These are phyloP conservation scores for Ustilago curta DNA, from an alignment of 1,284 basidiomycete genomes.

Conservation along the genomic window DNA sequence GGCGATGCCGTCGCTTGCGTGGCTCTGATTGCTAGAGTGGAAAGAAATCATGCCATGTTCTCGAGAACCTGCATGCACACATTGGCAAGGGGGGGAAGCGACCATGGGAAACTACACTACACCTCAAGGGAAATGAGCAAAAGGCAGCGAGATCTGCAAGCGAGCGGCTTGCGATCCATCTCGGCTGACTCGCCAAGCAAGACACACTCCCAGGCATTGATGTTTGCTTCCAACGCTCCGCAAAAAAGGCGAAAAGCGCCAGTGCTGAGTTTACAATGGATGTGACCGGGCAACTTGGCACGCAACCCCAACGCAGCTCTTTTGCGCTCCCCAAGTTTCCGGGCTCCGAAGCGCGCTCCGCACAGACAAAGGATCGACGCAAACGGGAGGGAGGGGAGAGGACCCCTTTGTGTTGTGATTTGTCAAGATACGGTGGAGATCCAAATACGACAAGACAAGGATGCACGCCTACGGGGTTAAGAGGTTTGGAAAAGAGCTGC, in stretches of 20 bases:
- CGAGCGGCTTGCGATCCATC: slow-evolving; percentile 30
- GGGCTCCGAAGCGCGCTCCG: slow-evolving; percentile 9
- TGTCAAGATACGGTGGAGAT: neutral
- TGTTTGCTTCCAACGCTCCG: too few relatives aligned
- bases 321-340: neutral
- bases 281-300: neutral
- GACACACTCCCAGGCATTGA: neutral
- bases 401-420: neutral
- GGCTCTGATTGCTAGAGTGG: neutral
- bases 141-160: slow-evolving; percentile 10
- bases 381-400: neutral
- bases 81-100: neutral
- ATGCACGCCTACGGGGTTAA: slow-evolving; percentile 10
- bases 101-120: neutral
- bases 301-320: too few relatives aligned
- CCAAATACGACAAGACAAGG: neutral
- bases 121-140: too few relatives aligned
- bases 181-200: slow-evolving; percentile 19
- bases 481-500: slow-evolving; percentile 2
- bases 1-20: slow-evolving; percentile 8
- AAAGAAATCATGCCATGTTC: slow-evolving; percentile 11
- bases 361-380: neutral
- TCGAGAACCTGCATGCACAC: slow-evolving; percentile 2
- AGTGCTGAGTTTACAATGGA: neutral
- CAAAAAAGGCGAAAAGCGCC: neutral